phyloP scores from a whole-genome alignment of 192 early-diverging fungal genomes.

The Podila verticillata region DNA sequence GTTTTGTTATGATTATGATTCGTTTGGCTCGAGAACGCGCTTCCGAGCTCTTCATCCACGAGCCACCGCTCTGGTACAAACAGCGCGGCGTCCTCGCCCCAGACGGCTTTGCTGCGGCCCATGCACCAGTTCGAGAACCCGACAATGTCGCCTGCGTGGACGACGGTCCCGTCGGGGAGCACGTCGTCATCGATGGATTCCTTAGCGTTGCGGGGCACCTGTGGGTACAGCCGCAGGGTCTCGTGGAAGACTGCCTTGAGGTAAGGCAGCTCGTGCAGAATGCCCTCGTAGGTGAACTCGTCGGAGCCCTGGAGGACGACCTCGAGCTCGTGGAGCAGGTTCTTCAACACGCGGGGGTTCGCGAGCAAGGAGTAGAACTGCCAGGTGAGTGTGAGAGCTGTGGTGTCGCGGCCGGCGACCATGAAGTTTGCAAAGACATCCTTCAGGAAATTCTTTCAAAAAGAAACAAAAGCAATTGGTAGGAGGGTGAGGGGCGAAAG shows the following conservation, averaged over 20 bases:
- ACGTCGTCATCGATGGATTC: conserved; percentile 45
- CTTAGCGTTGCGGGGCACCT: conserved; percentile 67
- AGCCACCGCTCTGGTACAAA: conserved; percentile 68
- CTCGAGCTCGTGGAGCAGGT: conserved; percentile 39
- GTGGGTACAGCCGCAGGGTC: conserved; percentile 57
- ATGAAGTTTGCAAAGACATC: conserved; percentile 52
- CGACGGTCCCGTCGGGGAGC: conserved; percentile 52
- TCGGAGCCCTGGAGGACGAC: conserved; percentile 7
- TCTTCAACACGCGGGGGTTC: conserved; percentile 36
- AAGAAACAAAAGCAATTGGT: too few relatives aligned
- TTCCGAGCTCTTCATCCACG: neutral
- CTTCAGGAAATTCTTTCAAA: conserved; percentile 54
- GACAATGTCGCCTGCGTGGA: conserved; percentile 62
- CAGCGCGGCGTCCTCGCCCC: conserved; percentile 59
- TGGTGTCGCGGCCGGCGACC: conserved; percentile 55
- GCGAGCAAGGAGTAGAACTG: conserved; percentile 44
- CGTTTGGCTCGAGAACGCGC: too few relatives aligned
- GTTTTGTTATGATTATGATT: neutral
- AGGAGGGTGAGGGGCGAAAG: too few relatives aligned
- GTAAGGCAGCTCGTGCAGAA: conserved; percentile 49
- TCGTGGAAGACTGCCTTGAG: conserved; percentile 65
- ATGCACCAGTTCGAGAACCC: conserved; percentile 34
- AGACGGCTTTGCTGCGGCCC: conserved; percentile 40
- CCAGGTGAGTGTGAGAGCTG: conserved; percentile 43
- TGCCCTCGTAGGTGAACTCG: conserved; percentile 32